Evolutionary conservation across 2,329 filamentous ascomycete species (phyloP).

Genomic region (Talaromyces sp.): DNA sequence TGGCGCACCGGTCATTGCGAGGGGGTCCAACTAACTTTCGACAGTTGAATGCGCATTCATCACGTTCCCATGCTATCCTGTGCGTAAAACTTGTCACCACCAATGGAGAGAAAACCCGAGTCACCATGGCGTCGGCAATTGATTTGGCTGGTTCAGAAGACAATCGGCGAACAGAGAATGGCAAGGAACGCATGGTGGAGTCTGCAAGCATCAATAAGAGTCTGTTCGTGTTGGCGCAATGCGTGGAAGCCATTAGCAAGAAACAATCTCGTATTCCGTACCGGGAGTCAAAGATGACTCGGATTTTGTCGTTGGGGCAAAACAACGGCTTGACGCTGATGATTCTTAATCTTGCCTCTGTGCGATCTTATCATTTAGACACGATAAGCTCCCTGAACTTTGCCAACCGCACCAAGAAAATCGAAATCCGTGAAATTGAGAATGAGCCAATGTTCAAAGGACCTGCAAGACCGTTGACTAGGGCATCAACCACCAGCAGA

Average conservation of each 20-base stretch:
- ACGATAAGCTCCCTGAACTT: slow-evolving; percentile 92
- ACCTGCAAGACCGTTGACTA: slow-evolving; percentile 52
- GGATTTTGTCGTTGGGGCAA: slow-evolving; percentile 85
- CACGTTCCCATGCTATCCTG: slow-evolving; percentile 82
- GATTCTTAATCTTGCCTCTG: slow-evolving; percentile 88
- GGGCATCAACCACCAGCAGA: slow-evolving; percentile 34
- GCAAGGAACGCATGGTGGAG: slow-evolving; percentile 86
- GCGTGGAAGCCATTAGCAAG: slow-evolving; percentile 86
- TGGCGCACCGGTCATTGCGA: neutral
- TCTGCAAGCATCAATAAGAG: slow-evolving; percentile 98
- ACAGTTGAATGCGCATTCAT: slow-evolving; percentile 80
- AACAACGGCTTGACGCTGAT: slow-evolving; percentile 95
- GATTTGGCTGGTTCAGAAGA: slow-evolving; percentile 94
- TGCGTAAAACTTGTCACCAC: slow-evolving; percentile 82
- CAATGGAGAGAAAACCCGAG: slow-evolving; percentile 60
- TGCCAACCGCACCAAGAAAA: slow-evolving; percentile 90
- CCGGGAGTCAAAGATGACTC: slow-evolving; percentile 94
- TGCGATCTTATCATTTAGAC: slow-evolving; percentile 89
- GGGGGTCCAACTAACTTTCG: slow-evolving; percentile 14
- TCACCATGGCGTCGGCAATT: slow-evolving; percentile 88
- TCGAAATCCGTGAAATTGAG: slow-evolving; percentile 91
- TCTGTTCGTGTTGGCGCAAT: slow-evolving; percentile 88
- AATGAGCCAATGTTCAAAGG: slow-evolving; percentile 89
- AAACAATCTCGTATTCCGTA: slow-evolving; percentile 76
- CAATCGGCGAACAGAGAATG: slow-evolving; percentile 89